phyloP scores from a whole-genome alignment of 1,139 yeast species.

The Lodderomyces beijingensis region DNA sequence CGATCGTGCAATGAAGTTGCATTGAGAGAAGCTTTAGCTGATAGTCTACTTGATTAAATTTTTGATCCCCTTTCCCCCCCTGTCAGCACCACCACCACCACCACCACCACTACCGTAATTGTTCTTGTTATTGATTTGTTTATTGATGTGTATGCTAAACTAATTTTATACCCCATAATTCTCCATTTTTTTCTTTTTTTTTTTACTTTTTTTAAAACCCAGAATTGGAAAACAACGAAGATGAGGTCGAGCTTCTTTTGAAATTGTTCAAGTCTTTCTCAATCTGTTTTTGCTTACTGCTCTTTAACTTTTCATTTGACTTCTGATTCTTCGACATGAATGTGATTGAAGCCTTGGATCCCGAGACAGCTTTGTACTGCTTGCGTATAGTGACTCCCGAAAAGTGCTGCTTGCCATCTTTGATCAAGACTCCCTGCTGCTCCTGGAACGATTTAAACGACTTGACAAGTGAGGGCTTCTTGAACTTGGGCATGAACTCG shows the following conservation, averaged over 20 bases:
- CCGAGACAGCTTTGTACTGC: constrained; percentile 52
- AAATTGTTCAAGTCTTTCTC: constrained; percentile 21
- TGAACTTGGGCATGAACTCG: constrained; percentile 34
- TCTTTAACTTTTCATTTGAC: constrained; percentile 17
- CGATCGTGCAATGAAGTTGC: constrained; percentile 30
- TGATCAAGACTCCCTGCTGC: constrained; percentile 31
- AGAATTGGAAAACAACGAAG: constrained; percentile 14
- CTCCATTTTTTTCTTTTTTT: not conserved
- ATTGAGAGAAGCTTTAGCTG: constrained; percentile 30
- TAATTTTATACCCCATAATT: not conserved
- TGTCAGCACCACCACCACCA: no score
- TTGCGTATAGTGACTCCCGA: constrained; percentile 56
- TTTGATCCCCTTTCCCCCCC: no score
- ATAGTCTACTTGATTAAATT: constrained; percentile 13
- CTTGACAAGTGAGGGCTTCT: constrained; percentile 45
- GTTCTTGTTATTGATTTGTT: no score
- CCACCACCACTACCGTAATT: no score
- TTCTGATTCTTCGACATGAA: constrained; percentile 38
- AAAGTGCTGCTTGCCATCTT: constrained; percentile 34
- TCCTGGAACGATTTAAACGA: constrained; percentile 42
- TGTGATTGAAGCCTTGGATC: constrained; percentile 58
- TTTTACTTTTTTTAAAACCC: constrained; percentile 14
- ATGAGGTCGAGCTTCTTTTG: constrained; percentile 1
- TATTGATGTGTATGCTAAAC: no score
- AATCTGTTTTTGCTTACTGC: constrained; percentile 26